phyloP scores from a whole-genome alignment of 176 grass and related monocot genomes.

The Metroxylon sagu region DNA sequence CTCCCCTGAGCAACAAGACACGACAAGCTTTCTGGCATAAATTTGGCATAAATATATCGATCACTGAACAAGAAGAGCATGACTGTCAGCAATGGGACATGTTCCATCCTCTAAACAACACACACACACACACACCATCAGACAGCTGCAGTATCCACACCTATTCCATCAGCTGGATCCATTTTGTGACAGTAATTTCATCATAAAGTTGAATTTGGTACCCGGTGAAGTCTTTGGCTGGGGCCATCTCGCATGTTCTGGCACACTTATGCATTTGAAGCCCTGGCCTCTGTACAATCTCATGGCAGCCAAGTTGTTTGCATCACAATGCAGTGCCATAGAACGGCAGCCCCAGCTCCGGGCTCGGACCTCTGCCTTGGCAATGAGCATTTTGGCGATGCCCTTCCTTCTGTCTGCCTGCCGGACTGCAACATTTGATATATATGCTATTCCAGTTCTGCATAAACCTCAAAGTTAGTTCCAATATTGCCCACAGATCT shows the following conservation, averaged over 20 bases:
- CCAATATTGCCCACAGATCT: too few species aligned
- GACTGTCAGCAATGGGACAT: too few species aligned
- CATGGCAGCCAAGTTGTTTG: constrained; percentile 57
- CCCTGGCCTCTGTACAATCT: constrained; percentile 55
- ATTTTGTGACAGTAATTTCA: constrained; percentile 43
- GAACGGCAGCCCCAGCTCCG: constrained; percentile 71
- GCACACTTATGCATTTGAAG: constrained; percentile 55
- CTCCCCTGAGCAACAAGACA: too few species aligned
- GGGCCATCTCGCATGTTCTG: constrained; percentile 62
- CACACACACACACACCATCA: too few species aligned
- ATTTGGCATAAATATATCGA: too few species aligned
- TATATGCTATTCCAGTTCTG: constrained; percentile 91
- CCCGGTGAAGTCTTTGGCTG: constrained; percentile 56
- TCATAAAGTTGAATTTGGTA: constrained; percentile 69
- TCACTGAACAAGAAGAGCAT: too few species aligned
- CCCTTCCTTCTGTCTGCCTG: constrained; percentile 62
- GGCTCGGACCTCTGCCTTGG: constrained; percentile 58
- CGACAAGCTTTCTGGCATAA: too few species aligned
- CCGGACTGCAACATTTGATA: constrained; percentile 77
- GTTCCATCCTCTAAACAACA: too few species aligned
- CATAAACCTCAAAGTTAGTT: constrained; percentile 3
- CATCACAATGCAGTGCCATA: constrained; percentile 77
- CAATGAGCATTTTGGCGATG: constrained; percentile 70
- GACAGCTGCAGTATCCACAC: too few species aligned
- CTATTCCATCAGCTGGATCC: neutral